A percentile compares a stretch with the other conserved stretches of the same genome.
phyloP scores from a whole-genome alignment of 2,329 filamentous ascomycete species.

The Coniochaeta pulveracea region DNA sequence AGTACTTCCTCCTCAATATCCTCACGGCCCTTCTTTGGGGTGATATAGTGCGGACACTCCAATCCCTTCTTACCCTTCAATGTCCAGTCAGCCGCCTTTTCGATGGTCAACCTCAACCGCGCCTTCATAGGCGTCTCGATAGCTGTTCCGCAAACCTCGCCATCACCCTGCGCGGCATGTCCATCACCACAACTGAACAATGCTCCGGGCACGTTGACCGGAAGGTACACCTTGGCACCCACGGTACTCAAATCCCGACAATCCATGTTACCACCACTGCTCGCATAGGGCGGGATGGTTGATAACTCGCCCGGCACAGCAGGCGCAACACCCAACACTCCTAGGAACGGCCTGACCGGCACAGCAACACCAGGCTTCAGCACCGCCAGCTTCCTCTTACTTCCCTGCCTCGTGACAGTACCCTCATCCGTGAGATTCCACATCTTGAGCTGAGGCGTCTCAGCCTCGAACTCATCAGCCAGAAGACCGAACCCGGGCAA shows the following conservation, averaged over 20 bases:
- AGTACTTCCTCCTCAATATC: constrained; percentile 25
- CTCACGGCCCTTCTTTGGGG: constrained; percentile 19
- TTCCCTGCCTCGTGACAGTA: constrained; percentile 16
- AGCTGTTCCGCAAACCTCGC: constrained; percentile 43
- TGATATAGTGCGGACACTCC: constrained; percentile 34
- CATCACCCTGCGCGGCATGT: constrained; percentile 41
- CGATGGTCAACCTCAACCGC: constrained; percentile 32
- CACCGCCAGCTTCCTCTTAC: constrained; percentile 20
- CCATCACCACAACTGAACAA: constrained; percentile 43
- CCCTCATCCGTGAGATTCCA: constrained; percentile 26
- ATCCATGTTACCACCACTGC: constrained; percentile 43
- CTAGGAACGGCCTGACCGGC: constrained; percentile 38
- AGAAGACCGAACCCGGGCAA: constrained; percentile 38
- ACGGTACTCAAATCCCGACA: constrained; percentile 32
- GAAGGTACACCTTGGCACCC: constrained; percentile 34
- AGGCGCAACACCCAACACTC: constrained; percentile 38
- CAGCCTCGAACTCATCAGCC: constrained; percentile 28
- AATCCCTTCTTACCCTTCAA: constrained; percentile 11
- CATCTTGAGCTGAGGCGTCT: constrained; percentile 30
- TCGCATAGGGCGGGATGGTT: constrained; percentile 34
- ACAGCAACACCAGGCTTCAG: constrained; percentile 36
- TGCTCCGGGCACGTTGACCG: constrained; percentile 35
- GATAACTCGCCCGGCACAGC: constrained; percentile 29
- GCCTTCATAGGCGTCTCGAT: constrained; percentile 42
- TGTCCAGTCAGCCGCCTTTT: constrained; percentile 30